phyloP scores from a whole-genome alignment of 306 rosid species.

The Quercus rubra region DNA sequence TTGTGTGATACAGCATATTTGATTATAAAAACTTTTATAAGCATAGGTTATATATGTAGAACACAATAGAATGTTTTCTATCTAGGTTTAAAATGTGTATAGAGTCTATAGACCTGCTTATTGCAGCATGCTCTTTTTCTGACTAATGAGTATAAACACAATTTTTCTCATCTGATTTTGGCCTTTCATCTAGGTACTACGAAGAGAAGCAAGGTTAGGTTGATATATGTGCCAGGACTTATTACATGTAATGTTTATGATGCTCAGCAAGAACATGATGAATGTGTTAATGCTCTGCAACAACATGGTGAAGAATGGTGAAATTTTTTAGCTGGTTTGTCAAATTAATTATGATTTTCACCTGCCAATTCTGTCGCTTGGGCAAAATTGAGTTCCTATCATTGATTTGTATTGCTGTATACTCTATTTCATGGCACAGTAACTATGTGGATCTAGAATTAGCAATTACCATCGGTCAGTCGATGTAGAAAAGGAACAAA shows the following conservation, averaged over 20 bases:
- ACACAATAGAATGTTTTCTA: neutral
- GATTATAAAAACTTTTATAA: neutral
- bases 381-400: neutral
- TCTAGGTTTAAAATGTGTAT: neutral
- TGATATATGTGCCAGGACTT: slow-evolving; percentile 30
- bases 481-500: neutral
- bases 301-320: neutral
- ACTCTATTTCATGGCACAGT: neutral
- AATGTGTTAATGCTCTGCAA: neutral
- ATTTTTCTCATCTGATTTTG: neutral
- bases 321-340: neutral
- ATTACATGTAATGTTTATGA: slow-evolving; percentile 23
- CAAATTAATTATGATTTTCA: slow-evolving; percentile 3
- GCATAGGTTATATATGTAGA: neutral
- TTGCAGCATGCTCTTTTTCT: neutral
- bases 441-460: neutral
- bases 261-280: slow-evolving; percentile 22
- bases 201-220: slow-evolving; percentile 92
- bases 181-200: slow-evolving; percentile 59
- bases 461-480: neutral
- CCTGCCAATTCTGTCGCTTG: slow-evolving; percentile 3
- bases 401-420: neutral
- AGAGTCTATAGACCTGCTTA: neutral
- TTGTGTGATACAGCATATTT: neutral
- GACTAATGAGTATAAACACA: neutral